phyloP scores from a whole-genome alignment of 1,284 basidiomycete species.

The Microbotryum violaceum region DNA sequence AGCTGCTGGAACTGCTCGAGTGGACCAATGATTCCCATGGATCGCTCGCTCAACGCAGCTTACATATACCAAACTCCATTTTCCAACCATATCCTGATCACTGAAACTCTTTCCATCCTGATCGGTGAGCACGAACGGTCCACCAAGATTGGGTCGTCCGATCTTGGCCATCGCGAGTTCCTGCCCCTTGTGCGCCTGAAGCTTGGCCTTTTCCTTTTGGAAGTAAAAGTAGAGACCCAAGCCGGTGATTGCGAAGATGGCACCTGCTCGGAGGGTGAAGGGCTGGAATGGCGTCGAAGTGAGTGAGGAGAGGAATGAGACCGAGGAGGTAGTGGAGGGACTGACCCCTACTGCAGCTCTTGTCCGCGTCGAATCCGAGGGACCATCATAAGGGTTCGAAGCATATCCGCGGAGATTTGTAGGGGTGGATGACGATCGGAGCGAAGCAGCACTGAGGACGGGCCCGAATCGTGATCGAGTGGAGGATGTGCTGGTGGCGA shows the following conservation, averaged over 20 bases:
- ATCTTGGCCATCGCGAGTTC: conserved; percentile 43
- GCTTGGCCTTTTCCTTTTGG: conserved; percentile 69
- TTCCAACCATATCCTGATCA: conserved; percentile 72
- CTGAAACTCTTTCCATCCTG: conserved; percentile 66
- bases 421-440: no score
- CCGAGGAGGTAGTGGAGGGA: no score
- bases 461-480: no score
- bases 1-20: neutral
- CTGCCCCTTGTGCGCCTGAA: conserved; percentile 56
- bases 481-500: no score
- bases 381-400: no score
- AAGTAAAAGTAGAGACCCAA: conserved; percentile 82
- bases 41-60: conserved; percentile 12
- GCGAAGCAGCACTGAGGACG: no score
- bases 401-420: no score
- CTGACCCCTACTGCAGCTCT: no score
- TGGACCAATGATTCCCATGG: neutral
- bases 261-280: conserved; percentile 77
- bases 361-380: no score
- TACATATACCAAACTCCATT: conserved; percentile 72
- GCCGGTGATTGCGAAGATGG: conserved; percentile 73
- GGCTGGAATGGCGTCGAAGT: conserved; percentile 44
- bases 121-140: conserved; percentile 71
- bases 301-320: neutral
- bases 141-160: conserved; percentile 72